Conservation (phyloP, 2,329 filamentous ascomycete genomes). For the Aureobasidium sp. region DNA sequence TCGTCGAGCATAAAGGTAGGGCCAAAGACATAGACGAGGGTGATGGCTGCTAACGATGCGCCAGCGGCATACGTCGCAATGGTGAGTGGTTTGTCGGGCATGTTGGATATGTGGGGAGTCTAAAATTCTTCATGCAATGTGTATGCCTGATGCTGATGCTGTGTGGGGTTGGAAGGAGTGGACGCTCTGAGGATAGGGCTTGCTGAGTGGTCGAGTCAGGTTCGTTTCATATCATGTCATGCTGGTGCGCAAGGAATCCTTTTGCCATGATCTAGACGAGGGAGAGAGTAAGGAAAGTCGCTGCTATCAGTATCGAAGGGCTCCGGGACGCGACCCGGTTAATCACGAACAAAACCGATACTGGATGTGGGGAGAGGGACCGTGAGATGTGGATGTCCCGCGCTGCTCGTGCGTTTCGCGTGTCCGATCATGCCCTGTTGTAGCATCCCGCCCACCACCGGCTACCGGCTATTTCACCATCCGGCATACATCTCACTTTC, state of each 20-base stretch:
- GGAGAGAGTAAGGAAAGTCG: not conserved
- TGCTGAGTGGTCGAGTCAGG: not conserved
- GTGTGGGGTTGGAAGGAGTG: not conserved
- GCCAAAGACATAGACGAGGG: conserved; percentile 93
- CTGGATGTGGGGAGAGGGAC: not conserved
- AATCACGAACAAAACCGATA: not conserved
- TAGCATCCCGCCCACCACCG: not conserved
- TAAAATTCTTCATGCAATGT: not conserved
- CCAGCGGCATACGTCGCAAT: conserved; percentile 91
- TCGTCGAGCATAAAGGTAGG: conserved; percentile 95
- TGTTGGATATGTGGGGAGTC: conserved; percentile 29
- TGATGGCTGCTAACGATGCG: conserved; percentile 88
- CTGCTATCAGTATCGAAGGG: not conserved
- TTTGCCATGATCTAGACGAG: not conserved
- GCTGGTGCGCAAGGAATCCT: not conserved
- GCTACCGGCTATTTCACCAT: not conserved
- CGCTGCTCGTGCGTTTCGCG: not conserved
- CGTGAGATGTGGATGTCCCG: not conserved
- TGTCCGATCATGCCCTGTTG: not conserved
- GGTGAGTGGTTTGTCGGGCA: conserved; percentile 77
- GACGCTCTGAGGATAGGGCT: not conserved
- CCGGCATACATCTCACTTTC: not conserved
- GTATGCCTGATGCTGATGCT: not conserved
- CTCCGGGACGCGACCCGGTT: not conserved
- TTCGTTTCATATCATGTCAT: not conserved